Evolutionary conservation across 345 rosid species (phyloP).

Genomic region (Salix dunnii): DNA sequence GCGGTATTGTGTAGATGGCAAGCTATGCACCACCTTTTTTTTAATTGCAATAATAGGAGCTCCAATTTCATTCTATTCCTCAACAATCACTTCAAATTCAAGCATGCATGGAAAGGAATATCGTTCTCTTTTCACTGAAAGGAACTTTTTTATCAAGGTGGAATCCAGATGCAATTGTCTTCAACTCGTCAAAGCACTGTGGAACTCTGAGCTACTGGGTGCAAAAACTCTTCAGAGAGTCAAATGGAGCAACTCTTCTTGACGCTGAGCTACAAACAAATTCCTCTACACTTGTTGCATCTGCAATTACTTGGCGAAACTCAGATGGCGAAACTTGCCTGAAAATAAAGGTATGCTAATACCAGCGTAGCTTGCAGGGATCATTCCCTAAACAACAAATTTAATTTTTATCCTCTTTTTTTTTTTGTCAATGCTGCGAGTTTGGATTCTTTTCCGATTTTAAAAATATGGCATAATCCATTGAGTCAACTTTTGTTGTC

Average conservation of each 20-base stretch:
- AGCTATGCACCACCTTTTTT: constrained; percentile 94
- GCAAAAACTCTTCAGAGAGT: constrained; percentile 64
- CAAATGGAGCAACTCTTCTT: constrained; percentile 82
- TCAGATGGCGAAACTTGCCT: constrained; percentile 41
- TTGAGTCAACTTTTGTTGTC: background rate
- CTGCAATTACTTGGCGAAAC: constrained; percentile 59
- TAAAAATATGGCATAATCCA: too few species aligned
- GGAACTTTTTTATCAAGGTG: constrained; percentile 42
- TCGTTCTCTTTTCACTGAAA: background rate
- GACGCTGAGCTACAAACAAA: constrained; percentile 45
- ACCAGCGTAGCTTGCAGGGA: background rate
- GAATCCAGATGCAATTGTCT: constrained; percentile 95
- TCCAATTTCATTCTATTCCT: constrained; percentile 11
- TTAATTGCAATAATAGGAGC: constrained; percentile 75
- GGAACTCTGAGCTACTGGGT: constrained; percentile 99
- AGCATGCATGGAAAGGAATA: background rate
- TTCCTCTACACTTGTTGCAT: constrained; percentile 55
- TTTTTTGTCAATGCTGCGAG: too few species aligned
- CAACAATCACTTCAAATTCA: background rate
- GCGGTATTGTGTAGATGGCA: constrained; percentile 88
- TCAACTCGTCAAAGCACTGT: constrained; percentile 56
- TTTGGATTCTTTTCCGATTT: too few species aligned
- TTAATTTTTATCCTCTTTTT: too few species aligned
- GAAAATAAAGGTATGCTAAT: constrained; percentile 55
- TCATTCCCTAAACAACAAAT: background rate